A percentile compares a stretch with the other conserved stretches of the same genome.
Evolutionary conservation across 768 basidiomycete species (phyloP).

Genomic region (Russula emetica): DNA sequence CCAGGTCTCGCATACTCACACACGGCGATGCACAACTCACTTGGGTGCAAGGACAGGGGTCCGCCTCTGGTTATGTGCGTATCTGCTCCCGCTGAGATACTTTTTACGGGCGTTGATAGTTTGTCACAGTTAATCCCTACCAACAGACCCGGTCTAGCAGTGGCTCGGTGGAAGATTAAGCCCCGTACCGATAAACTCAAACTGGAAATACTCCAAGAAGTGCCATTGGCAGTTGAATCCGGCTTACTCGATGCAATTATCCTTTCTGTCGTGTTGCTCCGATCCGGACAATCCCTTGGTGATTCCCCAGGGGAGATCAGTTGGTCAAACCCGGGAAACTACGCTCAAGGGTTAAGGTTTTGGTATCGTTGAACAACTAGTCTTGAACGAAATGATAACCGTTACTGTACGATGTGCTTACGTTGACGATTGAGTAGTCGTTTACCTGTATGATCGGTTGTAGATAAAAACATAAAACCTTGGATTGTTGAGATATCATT

Average conservation of each 20-base stretch:
- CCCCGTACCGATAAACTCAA: neutral
- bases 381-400: too few relatives aligned
- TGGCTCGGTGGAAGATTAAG: constrained; percentile 10
- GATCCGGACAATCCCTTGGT: constrained; percentile 6
- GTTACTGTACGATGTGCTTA: too few relatives aligned
- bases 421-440: too few relatives aligned
- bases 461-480: too few relatives aligned
- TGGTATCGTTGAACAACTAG: too few relatives aligned
- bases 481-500: too few relatives aligned
- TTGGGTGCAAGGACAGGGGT: neutral
- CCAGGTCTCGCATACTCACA: constrained; percentile 13
- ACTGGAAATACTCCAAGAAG: constrained; percentile 8
- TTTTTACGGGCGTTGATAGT: neutral
- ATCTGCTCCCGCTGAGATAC: neutral
- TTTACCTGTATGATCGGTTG: too few relatives aligned
- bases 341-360: too few relatives aligned
- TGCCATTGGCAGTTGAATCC: neutral
- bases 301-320: neutral
- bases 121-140: constrained; percentile 9
- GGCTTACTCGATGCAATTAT: constrained; percentile 12
- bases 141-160: constrained; percentile 8
- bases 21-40: constrained; percentile 9
- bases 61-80: constrained; percentile 8
- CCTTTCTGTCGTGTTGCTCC: constrained; percentile 10
- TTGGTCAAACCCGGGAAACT: neutral